Conservation (phyloP, 2,329 filamentous ascomycete genomes). For the Dichotomopilus funicola region DNA sequence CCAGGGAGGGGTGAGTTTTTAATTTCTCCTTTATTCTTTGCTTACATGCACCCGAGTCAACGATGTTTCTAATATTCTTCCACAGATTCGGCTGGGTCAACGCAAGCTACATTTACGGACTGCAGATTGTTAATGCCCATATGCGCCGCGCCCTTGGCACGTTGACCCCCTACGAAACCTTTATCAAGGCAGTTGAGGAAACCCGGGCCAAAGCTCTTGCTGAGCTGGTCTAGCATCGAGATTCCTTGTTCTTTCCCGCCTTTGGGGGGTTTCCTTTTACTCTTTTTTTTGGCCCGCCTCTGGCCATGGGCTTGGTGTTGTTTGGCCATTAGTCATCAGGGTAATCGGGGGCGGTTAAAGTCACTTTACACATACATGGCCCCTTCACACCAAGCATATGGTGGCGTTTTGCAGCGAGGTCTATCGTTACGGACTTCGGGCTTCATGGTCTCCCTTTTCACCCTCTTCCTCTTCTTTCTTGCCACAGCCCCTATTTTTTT, state of each 20-base stretch:
- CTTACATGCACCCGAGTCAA: no score
- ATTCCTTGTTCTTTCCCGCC: neutral
- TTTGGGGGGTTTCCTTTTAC: neutral
- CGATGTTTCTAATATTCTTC: conserved; percentile 16
- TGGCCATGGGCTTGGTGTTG: neutral
- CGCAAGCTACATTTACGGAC: conserved; percentile 89
- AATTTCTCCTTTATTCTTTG: neutral
- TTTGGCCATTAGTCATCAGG: no score
- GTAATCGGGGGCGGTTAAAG: no score
- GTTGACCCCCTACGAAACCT: conserved; percentile 79
- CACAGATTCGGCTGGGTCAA: conserved; percentile 96
- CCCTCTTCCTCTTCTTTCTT: no score
- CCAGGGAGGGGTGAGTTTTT: conserved; percentile 82
- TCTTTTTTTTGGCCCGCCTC: neutral
- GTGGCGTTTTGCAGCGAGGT: no score
- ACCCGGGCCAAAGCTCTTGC: conserved; percentile 49
- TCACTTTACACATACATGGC: no score
- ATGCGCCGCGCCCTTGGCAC: conserved; percentile 84
- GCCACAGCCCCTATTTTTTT: no score
- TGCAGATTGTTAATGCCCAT: conserved; percentile 82
- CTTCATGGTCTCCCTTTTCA: no score
- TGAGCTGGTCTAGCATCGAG: conserved; percentile 30
- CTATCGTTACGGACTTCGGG: no score
- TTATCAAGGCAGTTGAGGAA: conserved; percentile 59
- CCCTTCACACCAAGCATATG: no score